Conservation (phyloP, 345 rosid species). For the Triadica sebifera region DNA sequence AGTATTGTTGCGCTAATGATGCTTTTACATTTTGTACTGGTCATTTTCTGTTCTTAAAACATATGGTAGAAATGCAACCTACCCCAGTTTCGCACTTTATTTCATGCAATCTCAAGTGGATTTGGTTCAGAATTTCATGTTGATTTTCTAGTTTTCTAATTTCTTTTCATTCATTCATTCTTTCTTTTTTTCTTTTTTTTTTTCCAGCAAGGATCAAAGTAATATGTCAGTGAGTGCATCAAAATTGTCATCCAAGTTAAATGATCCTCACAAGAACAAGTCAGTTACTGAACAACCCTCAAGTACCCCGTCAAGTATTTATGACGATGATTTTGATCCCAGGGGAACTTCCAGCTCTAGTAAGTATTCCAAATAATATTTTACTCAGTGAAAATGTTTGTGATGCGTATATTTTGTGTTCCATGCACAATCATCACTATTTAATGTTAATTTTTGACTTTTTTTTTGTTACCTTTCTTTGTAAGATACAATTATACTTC, state of each 20-base stretch:
- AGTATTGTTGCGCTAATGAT: neutral
- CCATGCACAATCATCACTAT: neutral
- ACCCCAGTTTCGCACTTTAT: neutral
- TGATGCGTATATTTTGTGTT: neutral
- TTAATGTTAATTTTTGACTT: neutral
- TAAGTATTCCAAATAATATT: slow-evolving; percentile 39
- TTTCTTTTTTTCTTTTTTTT: slow-evolving; percentile 3
- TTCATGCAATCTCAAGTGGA: neutral
- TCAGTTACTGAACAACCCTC: slow-evolving; percentile 40
- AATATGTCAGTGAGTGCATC: slow-evolving; percentile 38
- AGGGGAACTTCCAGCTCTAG: slow-evolving; percentile 75
- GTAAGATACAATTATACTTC: too few relatives aligned
- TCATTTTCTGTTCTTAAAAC: neutral
- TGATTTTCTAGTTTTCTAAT: slow-evolving; percentile 5
- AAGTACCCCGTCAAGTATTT: slow-evolving; percentile 42
- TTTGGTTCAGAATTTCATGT: neutral
- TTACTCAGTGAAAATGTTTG: slow-evolving; percentile 3
- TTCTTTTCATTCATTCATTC: neutral
- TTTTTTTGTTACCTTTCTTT: neutral
- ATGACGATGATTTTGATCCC: slow-evolving; percentile 86
- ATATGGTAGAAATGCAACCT: neutral
- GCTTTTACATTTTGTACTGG: neutral
- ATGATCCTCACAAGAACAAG: slow-evolving; percentile 39
- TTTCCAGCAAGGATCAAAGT: slow-evolving; percentile 61
- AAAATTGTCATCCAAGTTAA: slow-evolving; percentile 42